Percentiles rank a stretch among this genome's conserved stretches.
phyloP scores from a whole-genome alignment of 2,329 filamentous ascomycete genomes.

The Penicillium rolfsii region DNA sequence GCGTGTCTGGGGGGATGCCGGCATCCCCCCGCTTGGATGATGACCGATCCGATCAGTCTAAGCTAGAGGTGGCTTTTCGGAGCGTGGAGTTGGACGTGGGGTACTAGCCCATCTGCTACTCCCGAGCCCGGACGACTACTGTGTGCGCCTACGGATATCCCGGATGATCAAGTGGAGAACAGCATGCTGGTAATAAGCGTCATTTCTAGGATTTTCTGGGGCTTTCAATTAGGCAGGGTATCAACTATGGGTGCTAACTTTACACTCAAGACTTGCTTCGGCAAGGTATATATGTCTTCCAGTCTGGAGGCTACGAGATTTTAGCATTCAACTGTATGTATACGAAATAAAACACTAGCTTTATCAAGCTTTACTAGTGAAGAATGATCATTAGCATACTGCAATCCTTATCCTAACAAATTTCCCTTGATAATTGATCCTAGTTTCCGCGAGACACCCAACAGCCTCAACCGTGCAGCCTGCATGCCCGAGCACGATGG shows the following conservation, averaged over 20 bases:
- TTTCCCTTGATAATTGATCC: no score
- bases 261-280: not conserved
- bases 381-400: not conserved
- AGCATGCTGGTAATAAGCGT: not conserved
- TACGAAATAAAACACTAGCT: not conserved
- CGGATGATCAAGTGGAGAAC: slow-evolving; percentile 10
- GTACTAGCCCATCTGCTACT: slow-evolving; percentile 9
- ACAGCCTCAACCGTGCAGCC: not conserved
- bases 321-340: not conserved
- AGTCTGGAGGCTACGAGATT: not conserved
- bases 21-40: slow-evolving; percentile 16
- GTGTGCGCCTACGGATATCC: slow-evolving; percentile 10
- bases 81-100: slow-evolving; percentile 26
- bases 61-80: slow-evolving; percentile 22
- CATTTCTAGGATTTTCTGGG: not conserved
- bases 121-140: slow-evolving; percentile 13
- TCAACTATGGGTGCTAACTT: not conserved
- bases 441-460: not conserved
- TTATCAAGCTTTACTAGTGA: not conserved
- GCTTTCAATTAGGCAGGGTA: not conserved
- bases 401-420: not conserved
- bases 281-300: not conserved
- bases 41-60: slow-evolving; percentile 23
- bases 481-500: not conserved
- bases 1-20: slow-evolving; percentile 9